Evolutionary conservation across 805 yeast species (phyloP).

Genomic region (Saccharomycopsis capsularis): DNA sequence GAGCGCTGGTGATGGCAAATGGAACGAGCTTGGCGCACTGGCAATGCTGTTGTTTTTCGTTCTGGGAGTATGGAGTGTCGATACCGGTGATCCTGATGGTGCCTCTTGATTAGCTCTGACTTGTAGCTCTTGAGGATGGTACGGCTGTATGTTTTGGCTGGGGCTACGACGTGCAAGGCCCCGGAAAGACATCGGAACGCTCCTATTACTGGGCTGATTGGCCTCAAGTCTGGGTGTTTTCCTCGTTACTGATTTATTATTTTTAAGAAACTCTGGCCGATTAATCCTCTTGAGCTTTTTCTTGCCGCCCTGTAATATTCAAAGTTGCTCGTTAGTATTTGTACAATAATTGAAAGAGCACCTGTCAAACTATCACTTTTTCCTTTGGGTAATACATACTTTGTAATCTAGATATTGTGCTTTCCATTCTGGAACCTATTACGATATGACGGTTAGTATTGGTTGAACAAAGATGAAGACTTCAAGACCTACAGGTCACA

Average conservation of each 20-base stretch:
- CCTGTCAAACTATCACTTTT: neutral
- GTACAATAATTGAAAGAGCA: neutral
- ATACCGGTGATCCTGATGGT: neutral
- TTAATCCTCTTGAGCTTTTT: slow-evolving; percentile 40
- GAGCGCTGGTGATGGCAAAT: slow-evolving; percentile 28
- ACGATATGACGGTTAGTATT: slow-evolving; percentile 10
- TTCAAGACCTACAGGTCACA: slow-evolving; percentile 2
- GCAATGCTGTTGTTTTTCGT: slow-evolving; percentile 4
- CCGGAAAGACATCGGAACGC: neutral
- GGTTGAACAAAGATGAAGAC: neutral
- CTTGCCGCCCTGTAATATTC: slow-evolving; percentile 37
- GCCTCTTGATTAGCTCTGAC: neutral
- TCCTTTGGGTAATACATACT: slow-evolving; percentile 19
- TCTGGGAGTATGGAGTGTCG: neutral
- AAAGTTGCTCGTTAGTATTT: neutral
- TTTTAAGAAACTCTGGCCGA: slow-evolving; percentile 15
- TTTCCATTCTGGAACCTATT: slow-evolving; percentile 39
- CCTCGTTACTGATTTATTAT: neutral
- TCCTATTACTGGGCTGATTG: too few relatives aligned
- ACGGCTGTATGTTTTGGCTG: neutral
- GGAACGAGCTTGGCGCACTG: slow-evolving; percentile 21
- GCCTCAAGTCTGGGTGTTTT: neutral
- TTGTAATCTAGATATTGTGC: slow-evolving; percentile 36
- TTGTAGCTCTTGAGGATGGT: neutral
- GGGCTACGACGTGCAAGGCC: neutral